Conservation (phyloP, 345 rosid genomes). For the Clarkia xantiana region DNA sequence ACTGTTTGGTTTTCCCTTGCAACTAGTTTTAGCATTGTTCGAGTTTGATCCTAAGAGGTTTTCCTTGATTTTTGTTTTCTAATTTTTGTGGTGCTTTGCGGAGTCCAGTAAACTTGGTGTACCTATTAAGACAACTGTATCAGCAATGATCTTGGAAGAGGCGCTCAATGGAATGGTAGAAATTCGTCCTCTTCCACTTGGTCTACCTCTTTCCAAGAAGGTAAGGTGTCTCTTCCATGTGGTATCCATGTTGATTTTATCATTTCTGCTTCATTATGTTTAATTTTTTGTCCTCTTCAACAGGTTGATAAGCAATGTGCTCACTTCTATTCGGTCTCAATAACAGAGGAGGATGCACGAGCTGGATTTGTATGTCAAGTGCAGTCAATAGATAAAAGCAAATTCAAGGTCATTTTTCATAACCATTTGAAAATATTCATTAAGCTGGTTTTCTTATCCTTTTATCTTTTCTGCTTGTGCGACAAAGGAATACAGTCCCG, state of each 20-base stretch:
- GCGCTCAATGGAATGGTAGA: constrained; percentile 73
- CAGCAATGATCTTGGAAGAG: constrained; percentile 91
- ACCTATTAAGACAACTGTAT: constrained; percentile 95
- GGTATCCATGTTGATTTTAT: constrained; percentile 9
- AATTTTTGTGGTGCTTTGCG: constrained; percentile 6
- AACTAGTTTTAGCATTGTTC: too few relatives aligned
- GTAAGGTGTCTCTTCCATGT: constrained; percentile 17
- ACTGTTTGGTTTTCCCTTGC: neutral
- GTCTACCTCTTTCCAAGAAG: constrained; percentile 56
- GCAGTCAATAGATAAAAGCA: constrained; percentile 92
- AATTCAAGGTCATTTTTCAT: constrained; percentile 57
- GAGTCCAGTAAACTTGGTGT: constrained; percentile 84
- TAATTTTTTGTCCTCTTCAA: constrained; percentile 12
- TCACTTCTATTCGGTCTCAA: constrained; percentile 77
- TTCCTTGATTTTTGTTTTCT: neutral
- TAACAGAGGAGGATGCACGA: constrained; percentile 80
- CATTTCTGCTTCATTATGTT: constrained; percentile 7
- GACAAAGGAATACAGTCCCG: too few relatives aligned
- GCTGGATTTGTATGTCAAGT: constrained; percentile 85
- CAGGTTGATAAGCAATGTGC: constrained; percentile 99
- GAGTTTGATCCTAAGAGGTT: neutral
- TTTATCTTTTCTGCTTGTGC: too few relatives aligned
- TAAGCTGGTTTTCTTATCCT: too few relatives aligned
- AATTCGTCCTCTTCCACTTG: constrained; percentile 47
- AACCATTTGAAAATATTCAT: too few relatives aligned